These are phyloP conservation scores for Stellera chamaejasme DNA, from an alignment of 345 rosid genomes.

Conservation along the genomic window DNA sequence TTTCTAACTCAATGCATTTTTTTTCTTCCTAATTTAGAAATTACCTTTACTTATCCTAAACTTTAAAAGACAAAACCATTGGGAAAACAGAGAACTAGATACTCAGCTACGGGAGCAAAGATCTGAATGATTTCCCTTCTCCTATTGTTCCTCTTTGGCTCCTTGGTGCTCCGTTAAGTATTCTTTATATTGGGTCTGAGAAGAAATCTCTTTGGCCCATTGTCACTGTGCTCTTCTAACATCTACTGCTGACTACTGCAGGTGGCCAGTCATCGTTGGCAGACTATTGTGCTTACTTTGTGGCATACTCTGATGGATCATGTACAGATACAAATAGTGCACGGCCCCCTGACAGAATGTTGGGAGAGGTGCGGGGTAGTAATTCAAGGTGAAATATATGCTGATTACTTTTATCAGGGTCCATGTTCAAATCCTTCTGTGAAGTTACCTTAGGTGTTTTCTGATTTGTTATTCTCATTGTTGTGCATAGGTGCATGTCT, in stretches of 20 bases:
- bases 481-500: constrained; percentile 75
- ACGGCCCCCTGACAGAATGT: constrained; percentile 92
- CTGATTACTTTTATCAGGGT: background rate
- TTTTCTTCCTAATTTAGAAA: too few relatives aligned
- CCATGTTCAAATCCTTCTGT: background rate
- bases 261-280: constrained; percentile 99
- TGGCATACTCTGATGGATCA: constrained; percentile 98
- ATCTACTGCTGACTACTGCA: constrained; percentile 26
- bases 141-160: background rate
- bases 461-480: constrained; percentile 16
- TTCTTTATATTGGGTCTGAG: too few relatives aligned
- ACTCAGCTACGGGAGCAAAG: too few relatives aligned
- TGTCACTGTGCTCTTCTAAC: constrained; percentile 1
- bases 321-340: constrained; percentile 97
- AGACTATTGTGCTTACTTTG: constrained; percentile 96
- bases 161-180: background rate
- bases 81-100: too few relatives aligned
- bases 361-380: constrained; percentile 96
- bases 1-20: too few relatives aligned
- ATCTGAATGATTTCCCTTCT: too few relatives aligned
- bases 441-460: constrained; percentile 7
- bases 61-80: too few relatives aligned
- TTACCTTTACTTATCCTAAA: too few relatives aligned
- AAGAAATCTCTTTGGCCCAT: background rate
- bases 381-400: constrained; percentile 60